phyloP scores from a whole-genome alignment of 1,139 yeast genomes.

The Chernovozyma sophiae-reginae region DNA sequence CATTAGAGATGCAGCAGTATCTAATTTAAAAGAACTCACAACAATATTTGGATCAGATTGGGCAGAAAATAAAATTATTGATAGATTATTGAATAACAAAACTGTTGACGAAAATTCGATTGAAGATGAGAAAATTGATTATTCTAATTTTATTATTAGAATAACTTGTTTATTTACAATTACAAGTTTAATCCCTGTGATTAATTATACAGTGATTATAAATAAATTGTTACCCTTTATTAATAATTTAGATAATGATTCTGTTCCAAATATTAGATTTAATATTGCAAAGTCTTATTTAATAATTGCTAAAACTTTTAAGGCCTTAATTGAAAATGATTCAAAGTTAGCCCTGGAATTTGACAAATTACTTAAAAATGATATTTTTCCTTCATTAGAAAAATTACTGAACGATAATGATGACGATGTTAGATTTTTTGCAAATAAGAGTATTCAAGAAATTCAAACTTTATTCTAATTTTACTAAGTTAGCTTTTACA shows the following conservation, averaged over 20 bases:
- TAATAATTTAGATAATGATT: conserved; percentile 65
- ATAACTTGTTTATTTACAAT: conserved; percentile 88
- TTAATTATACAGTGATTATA: conserved; percentile 54
- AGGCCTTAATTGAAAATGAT: conserved; percentile 17
- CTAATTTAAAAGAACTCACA: conserved; percentile 74
- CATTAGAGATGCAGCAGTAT: conserved; percentile 93
- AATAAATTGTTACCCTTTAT: conserved; percentile 77
- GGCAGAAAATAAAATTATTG: conserved; percentile 83
- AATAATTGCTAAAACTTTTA: conserved; percentile 51
- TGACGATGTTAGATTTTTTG: conserved; percentile 86
- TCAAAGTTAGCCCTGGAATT: conserved; percentile 20
- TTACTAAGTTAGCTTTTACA: not conserved
- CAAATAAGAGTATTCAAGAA: conserved; percentile 53
- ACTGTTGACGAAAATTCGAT: conserved; percentile 14
- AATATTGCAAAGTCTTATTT: conserved; percentile 86
- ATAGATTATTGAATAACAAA: conserved; percentile 55
- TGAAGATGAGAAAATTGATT: conserved; percentile 40
- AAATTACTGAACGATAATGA: conserved; percentile 69
- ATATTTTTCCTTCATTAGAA: conserved; percentile 63
- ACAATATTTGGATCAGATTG: conserved; percentile 88
- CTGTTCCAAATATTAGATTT: conserved; percentile 92
- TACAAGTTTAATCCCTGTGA: conserved; percentile 70
- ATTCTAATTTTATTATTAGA: conserved; percentile 78
- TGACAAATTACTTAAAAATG: conserved; percentile 44
- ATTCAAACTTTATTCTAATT: conserved; percentile 13